phyloP scores from a whole-genome alignment of 208 protist species.

The Naegleria fowleri region DNA sequence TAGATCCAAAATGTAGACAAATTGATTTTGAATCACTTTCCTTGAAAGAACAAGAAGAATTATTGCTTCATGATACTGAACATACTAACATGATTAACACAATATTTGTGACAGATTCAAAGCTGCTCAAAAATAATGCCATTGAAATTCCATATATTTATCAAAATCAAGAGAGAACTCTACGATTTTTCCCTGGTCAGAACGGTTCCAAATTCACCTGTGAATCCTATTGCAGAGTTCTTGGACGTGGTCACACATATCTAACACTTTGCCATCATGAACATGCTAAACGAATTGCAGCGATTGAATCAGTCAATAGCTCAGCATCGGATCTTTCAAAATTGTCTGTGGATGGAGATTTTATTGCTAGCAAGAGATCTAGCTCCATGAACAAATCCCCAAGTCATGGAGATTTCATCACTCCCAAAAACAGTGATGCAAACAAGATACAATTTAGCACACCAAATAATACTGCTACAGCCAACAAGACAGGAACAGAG shows the following conservation, averaged over 20 bases:
- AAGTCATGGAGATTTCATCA: not conserved
- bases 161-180: not conserved
- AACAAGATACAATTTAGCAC: not conserved
- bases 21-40: not conserved
- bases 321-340: not conserved
- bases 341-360: not conserved
- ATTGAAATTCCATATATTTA: conserved; percentile 1
- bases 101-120: not conserved
- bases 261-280: not conserved
- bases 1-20: not conserved
- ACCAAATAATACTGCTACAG: not conserved
- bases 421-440: not conserved
- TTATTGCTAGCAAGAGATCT: not conserved
- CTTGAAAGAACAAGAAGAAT: not conserved
- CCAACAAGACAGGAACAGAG: not conserved
- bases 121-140: not conserved
- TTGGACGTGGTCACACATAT: conserved; percentile 1
- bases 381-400: not conserved
- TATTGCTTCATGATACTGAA: conserved; percentile 4
- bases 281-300: not conserved
- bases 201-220: not conserved
- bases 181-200: not conserved
- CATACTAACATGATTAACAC: not conserved
- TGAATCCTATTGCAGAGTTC: not conserved
- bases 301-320: not conserved